A percentile compares a stretch with the other conserved stretches of the same genome.
Evolutionary conservation across 192 early-diverging fungal species (phyloP).

Genomic region (Linnemannia hyalina): DNA sequence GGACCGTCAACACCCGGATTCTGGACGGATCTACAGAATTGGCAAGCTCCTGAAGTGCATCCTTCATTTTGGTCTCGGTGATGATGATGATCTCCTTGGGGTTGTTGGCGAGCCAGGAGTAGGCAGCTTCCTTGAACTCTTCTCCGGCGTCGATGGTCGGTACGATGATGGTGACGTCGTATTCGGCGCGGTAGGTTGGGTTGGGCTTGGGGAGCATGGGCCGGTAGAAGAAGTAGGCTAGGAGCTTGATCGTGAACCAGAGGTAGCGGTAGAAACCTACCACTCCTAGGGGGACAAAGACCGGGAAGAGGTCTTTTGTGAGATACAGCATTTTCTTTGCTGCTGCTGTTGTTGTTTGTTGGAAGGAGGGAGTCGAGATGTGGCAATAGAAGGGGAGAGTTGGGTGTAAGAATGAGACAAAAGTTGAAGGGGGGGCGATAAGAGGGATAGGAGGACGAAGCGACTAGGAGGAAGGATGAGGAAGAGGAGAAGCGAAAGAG

Average conservation of each 20-base stretch:
- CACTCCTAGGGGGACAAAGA: constrained; percentile 79
- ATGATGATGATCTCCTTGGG: constrained; percentile 82
- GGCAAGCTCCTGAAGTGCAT: constrained; percentile 67
- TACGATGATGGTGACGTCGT: constrained; percentile 79
- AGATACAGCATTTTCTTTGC: constrained; percentile 68
- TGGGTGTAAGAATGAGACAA: not conserved
- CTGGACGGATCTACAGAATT: constrained; percentile 68
- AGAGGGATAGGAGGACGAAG: not conserved
- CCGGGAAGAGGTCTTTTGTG: constrained; percentile 75
- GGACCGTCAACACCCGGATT: constrained; percentile 70
- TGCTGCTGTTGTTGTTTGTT: constrained; percentile 2
- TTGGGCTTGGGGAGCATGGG: constrained; percentile 68
- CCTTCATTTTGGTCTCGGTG: constrained; percentile 68
- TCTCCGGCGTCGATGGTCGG: constrained; percentile 85
- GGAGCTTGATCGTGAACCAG: constrained; percentile 75
- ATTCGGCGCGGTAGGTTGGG: constrained; percentile 67
- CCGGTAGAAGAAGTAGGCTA: constrained; percentile 73
- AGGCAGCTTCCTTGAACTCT: constrained; percentile 76
- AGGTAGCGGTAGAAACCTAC: constrained; percentile 81
- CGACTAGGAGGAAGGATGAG: not conserved
- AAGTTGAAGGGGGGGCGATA: not conserved
- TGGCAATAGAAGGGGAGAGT: not conserved
- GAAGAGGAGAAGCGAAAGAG: not conserved
- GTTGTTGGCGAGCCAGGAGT: constrained; percentile 71
- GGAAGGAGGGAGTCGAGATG: not conserved